Conservation (phyloP, 352 stramenopile species). For the Phytophthora uliginosa region DNA sequence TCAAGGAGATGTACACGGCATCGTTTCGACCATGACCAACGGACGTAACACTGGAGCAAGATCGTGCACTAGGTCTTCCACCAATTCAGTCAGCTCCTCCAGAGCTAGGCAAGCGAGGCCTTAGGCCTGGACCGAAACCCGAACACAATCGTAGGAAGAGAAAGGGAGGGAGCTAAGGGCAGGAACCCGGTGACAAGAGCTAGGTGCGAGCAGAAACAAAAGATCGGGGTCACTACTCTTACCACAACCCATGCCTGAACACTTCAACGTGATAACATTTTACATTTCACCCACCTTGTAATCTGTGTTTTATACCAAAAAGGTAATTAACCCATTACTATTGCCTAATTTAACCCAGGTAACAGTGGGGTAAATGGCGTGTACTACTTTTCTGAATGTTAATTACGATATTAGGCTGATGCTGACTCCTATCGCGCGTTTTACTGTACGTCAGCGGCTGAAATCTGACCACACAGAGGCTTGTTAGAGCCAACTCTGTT, state of each 20-base stretch:
- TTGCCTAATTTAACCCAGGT: not conserved
- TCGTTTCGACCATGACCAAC: slow-evolving; percentile 13
- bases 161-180: not conserved
- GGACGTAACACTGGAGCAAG: not conserved
- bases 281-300: not conserved
- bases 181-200: not conserved
- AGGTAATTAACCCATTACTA: not conserved
- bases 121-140: not conserved
- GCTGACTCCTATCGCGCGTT: not conserved
- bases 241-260: not conserved
- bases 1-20: not conserved
- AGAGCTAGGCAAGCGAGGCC: slow-evolving; percentile 1
- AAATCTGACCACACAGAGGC: not conserved
- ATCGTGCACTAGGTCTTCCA: not conserved
- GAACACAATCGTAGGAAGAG: not conserved
- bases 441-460: not conserved
- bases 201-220: not conserved
- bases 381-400: no score
- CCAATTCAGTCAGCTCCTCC: not conserved
- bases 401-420: not conserved
- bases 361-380: no score
- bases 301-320: not conserved
- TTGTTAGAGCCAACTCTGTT: not conserved
- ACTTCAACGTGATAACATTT: not conserved
- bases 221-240: no score